A percentile compares a stretch with the other conserved stretches of the same genome.
Conservation (phyloP, 2,329 filamentous ascomycete species). For the Orbilia oligospora region DNA sequence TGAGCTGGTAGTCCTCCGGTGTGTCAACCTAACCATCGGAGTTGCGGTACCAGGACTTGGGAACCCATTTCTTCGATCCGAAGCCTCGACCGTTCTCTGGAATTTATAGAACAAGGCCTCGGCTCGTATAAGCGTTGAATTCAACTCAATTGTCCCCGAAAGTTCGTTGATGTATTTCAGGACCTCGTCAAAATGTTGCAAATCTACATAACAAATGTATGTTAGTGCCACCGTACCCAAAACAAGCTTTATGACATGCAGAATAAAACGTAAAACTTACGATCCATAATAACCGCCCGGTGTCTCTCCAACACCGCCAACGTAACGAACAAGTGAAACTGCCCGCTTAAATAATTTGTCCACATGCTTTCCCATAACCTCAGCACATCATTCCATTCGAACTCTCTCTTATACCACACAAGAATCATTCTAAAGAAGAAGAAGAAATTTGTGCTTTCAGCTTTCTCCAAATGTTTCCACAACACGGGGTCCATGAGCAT, state of each 20-base stretch:
- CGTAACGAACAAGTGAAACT: constrained; percentile 95
- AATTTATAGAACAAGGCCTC: constrained; percentile 91
- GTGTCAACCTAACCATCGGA: constrained; percentile 56
- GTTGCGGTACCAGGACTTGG: constrained; percentile 50
- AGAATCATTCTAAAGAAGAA: constrained; percentile 99
- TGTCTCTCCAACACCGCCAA: constrained; percentile 96
- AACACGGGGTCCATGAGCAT: constrained; percentile 97
- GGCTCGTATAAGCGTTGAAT: constrained; percentile 86
- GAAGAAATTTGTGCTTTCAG: constrained; percentile 98
- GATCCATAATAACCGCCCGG: constrained; percentile 94
- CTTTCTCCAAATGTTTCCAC: constrained; percentile 87
- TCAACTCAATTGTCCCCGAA: constrained; percentile 90
- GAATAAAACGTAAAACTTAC: constrained; percentile 56
- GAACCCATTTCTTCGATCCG: constrained; percentile 85
- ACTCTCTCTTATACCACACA: constrained; percentile 99
- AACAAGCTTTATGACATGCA: not conserved
- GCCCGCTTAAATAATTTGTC: constrained; percentile 90
- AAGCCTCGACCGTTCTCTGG: constrained; percentile 86
- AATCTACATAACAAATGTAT: constrained; percentile 68
- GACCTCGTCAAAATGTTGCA: constrained; percentile 96
- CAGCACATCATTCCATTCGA: constrained; percentile 87
- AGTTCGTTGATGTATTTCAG: constrained; percentile 99
- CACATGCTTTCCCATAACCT: constrained; percentile 92
- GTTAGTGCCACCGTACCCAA: not conserved
- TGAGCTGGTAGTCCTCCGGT: constrained; percentile 36